phyloP scores from a whole-genome alignment of 495 filamentous ascomycete species.

The Aspergillus sparsus region DNA sequence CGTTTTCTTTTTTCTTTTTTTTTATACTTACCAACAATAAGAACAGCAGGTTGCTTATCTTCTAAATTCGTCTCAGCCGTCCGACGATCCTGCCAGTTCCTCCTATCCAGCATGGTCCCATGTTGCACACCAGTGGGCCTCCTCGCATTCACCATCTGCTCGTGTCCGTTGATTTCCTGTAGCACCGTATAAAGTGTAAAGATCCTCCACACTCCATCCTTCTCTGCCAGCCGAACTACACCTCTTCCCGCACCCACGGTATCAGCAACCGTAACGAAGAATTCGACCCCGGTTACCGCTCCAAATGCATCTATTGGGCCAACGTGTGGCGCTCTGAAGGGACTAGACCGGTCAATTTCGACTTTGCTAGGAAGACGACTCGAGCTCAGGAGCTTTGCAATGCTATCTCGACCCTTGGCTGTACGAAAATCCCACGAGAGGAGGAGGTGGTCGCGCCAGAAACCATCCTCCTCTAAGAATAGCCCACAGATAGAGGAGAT shows the following conservation, averaged over 20 bases:
- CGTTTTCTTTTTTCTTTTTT: too few species aligned
- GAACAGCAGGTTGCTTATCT: conserved; percentile 57
- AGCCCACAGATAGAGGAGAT: conserved; percentile 26
- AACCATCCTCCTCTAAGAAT: conserved; percentile 52
- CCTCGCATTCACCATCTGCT: conserved; percentile 42
- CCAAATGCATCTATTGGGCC: conserved; percentile 51
- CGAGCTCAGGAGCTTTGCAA: conserved; percentile 48
- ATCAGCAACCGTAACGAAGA: conserved; percentile 51
- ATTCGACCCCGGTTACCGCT: conserved; percentile 53
- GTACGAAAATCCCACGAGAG: conserved; percentile 52
- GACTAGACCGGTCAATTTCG: conserved; percentile 49
- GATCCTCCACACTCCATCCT: conserved; percentile 58
- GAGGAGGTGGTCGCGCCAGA: conserved; percentile 48
- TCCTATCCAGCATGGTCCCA: conserved; percentile 53
- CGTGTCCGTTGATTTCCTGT: conserved; percentile 46
- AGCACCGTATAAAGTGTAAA: conserved; percentile 64
- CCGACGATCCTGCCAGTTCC: conserved; percentile 68
- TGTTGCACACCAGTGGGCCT: conserved; percentile 52
- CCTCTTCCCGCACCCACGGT: conserved; percentile 56
- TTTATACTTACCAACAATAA: conserved; percentile 62
- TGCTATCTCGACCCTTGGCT: conserved; percentile 53
- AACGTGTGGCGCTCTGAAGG: conserved; percentile 48
- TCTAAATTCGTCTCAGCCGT: conserved; percentile 54
- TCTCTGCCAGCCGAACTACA: conserved; percentile 54
- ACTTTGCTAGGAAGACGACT: conserved; percentile 44